Base-by-base conservation (phyloP, 2,329 filamentous ascomycete species). In the Alternaria incomplexa region DNA sequence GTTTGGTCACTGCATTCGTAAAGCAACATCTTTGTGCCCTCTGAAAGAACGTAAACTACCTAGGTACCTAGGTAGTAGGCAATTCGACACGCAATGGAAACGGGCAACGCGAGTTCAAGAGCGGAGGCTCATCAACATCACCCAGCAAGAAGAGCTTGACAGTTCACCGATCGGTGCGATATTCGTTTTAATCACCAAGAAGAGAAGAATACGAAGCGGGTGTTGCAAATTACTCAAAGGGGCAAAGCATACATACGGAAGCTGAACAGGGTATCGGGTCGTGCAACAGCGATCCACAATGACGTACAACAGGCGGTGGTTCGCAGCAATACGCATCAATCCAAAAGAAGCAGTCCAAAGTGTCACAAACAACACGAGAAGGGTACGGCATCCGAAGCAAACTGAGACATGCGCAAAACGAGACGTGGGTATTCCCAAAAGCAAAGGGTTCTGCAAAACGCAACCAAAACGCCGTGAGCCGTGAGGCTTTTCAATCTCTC, bases 381-480 rank as follows among this genome's bases (percentile, higher is more conserved):
- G 44, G 28, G 23, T 23, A 58, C 32, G 13, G 40, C 22, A 45
- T 28, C 6, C 23, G 15, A 40, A 28, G 28, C 28, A 36, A 48
- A 47, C 30, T 44, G 43, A 44, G 20, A 50, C 22, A 46, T 15
- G 48, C 15, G 15, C 40, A 60, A 43, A 32, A 62, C 40, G 13
- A 48, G 47, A 52, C 40, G 22, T 22, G 43, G 62, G 58, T 61
- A 64, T 64, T 32, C 32, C 62, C 54, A 58, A 56, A 43, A 58
- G 32, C 6, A 54, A 58, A 50, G 15, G 17, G 2, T 54, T 17
- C 20, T 28, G 36, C 26, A 60, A 40, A 56, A 58, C 8, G 25
- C 25, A 64, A 58, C n/a, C 53, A 70, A 58, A 71, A 73, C 73
- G 65, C 71, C 72, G 45, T 63, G 64, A 70, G 73, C 76, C 74